phyloP scores from a whole-genome alignment of 371 early-diverging fungal genomes.

The Mucor saturninus region DNA sequence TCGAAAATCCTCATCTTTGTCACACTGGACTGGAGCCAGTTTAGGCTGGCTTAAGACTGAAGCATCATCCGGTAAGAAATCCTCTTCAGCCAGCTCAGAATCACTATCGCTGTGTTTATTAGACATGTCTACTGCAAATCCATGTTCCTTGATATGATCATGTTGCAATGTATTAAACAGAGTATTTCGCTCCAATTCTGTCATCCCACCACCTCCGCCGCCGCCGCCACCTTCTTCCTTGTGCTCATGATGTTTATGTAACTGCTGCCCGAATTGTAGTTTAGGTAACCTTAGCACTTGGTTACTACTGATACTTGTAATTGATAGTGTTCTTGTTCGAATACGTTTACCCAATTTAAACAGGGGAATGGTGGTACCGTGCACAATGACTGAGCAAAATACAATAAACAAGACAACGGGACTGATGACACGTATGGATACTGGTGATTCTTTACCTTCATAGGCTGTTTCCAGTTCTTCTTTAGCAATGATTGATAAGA shows the following conservation, averaged over 20 bases:
- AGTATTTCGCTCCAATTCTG: constrained; percentile 41
- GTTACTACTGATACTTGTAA: constrained; percentile 47
- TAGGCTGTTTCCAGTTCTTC: constrained; percentile 50
- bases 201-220: constrained; percentile 12
- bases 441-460: constrained; percentile 23
- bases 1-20: neutral
- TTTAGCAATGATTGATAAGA: constrained; percentile 68
- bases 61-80: constrained; percentile 34
- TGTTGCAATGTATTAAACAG: constrained; percentile 35
- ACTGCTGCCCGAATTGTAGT: constrained; percentile 40
- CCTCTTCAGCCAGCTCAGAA: constrained; percentile 36
- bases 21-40: neutral
- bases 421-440: constrained; percentile 44
- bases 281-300: constrained; percentile 50
- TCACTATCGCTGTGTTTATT: constrained; percentile 4
- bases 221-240: constrained; percentile 3
- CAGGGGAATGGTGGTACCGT: constrained; percentile 82
- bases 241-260: neutral
- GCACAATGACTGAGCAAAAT: constrained; percentile 76
- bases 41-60: constrained; percentile 3
- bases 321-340: constrained; percentile 52
- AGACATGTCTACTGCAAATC: neutral
- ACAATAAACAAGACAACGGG: constrained; percentile 79
- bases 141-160: constrained; percentile 3
- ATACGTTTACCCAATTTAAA: constrained; percentile 67